Base-by-base conservation (phyloP, 192 early-diverging fungal species). In the Podila verticillata region DNA sequence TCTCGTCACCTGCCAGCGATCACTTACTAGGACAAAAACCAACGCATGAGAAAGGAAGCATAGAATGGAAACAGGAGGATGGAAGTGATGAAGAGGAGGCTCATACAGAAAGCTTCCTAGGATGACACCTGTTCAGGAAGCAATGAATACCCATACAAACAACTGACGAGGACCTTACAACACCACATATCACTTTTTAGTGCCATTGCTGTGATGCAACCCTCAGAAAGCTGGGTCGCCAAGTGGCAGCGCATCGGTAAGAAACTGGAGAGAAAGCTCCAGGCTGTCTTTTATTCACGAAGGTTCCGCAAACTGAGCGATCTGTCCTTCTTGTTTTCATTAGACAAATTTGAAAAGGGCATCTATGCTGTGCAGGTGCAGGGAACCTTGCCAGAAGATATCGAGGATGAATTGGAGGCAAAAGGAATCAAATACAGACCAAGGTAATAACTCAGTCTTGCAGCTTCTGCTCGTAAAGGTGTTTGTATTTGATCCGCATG, bases 361-460 rank as follows among this genome's bases (percentile, higher is more conserved):
- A 81, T 95, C 19, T 95, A 95, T 67, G 94, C 94, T 9, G 87
- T 93, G 22, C 85, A 89, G 60, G 92, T 95, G 36, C 74, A 86
- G 39, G 94, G 94, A 15, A 85, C 88, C 28, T 74, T 95, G 30
- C 92, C 93, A 7, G 92, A 92, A 57, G 92, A 93, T 62, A 84
- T 93, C 47, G 92, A 93, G 61, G 92, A 94, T 65, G 85, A 84
- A 56, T 79, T 95, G 59, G 87, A 92, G 26, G 83, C 86, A 74
- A 83, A 86, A 44, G 93, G 94, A 30, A 85, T 93, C 63, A 85
- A 84, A 9, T 93, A 93, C 67, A 86, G 90, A 68, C 87, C 92
- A 59, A 86, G 93, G 65, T 92, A 94, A 79, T 67, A 29, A 85
- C 10, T 0, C 48, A 6, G 17, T 8, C 10, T 5, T 22, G 7